Evolutionary conservation across 2,329 filamentous ascomycete species (phyloP).

Genomic region (Ramularia collo-cygni): DNA sequence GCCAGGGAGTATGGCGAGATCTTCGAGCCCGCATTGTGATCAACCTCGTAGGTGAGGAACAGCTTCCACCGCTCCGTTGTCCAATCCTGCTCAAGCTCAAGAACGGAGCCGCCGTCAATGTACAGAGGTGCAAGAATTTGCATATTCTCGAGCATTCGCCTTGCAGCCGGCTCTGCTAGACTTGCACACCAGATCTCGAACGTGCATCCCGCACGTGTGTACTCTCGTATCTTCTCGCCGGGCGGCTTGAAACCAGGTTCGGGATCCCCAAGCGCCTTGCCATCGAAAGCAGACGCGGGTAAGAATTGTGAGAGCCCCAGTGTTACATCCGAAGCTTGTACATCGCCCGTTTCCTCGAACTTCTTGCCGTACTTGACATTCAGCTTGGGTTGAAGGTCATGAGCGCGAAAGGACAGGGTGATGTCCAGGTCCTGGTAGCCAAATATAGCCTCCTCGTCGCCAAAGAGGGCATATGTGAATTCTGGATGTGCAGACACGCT

Average conservation of each 20-base stretch:
- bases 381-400: constrained; percentile 74
- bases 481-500: constrained; percentile 61
- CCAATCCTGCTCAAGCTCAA: constrained; percentile 66
- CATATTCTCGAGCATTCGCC: constrained; percentile 67
- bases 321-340: constrained; percentile 62
- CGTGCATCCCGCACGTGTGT: constrained; percentile 53
- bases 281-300: constrained; percentile 51
- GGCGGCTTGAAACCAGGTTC: constrained; percentile 60
- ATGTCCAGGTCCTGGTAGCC: constrained; percentile 80
- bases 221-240: constrained; percentile 61
- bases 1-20: constrained; percentile 68
- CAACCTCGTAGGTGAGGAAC: constrained; percentile 59
- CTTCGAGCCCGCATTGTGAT: constrained; percentile 28
- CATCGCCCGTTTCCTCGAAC: constrained; percentile 61
- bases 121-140: constrained; percentile 80
- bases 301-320: constrained; percentile 59
- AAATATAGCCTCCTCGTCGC: constrained; percentile 85
- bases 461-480: constrained; percentile 89
- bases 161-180: constrained; percentile 62
- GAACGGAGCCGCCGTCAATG: constrained; percentile 83
- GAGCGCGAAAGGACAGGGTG: constrained; percentile 59
- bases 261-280: constrained; percentile 26
- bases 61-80: constrained; percentile 78
- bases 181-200: constrained; percentile 83
- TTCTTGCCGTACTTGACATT: constrained; percentile 65